Evolutionary conservation across 805 yeast species (phyloP).

Genomic region (Ascoidea tarda): DNA sequence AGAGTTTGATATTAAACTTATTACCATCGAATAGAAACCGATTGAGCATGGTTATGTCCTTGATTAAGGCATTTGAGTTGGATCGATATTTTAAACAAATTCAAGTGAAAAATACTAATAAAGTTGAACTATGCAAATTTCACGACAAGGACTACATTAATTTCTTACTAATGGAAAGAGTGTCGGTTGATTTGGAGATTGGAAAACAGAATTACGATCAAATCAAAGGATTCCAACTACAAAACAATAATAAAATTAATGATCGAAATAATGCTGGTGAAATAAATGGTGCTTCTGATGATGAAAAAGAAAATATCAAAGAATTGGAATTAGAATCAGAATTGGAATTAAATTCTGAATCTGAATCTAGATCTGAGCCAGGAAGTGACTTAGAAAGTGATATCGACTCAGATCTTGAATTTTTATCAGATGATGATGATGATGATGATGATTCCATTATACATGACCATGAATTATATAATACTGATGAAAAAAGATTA

Average conservation of each 20-base stretch:
- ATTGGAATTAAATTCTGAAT: not conserved
- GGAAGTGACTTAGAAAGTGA: not conserved
- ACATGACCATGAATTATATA: not conserved
- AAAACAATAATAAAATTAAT: not conserved
- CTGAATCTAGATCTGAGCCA: not conserved
- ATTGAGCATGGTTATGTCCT: not conserved
- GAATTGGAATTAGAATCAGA: not conserved
- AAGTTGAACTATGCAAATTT: too few species aligned
- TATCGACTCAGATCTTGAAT: not conserved
- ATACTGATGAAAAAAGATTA: slow-evolving; percentile 3
- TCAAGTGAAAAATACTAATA: too few species aligned
- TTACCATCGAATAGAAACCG: not conserved
- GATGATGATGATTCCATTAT: not conserved
- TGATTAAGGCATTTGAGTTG: not conserved
- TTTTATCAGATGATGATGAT: not conserved
- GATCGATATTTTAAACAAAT: too few species aligned
- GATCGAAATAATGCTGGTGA: not conserved
- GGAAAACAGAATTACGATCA: not conserved
- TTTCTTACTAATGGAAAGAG: not conserved
- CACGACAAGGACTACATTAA: not conserved
- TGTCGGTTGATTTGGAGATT: too few species aligned
- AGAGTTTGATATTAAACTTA: not conserved
- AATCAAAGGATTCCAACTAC: not conserved
- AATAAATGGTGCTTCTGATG: too few species aligned
- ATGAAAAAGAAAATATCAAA: too few species aligned